Conservation (phyloP, 2,329 filamentous ascomycete species). For the Arthrobotrys conoides region DNA sequence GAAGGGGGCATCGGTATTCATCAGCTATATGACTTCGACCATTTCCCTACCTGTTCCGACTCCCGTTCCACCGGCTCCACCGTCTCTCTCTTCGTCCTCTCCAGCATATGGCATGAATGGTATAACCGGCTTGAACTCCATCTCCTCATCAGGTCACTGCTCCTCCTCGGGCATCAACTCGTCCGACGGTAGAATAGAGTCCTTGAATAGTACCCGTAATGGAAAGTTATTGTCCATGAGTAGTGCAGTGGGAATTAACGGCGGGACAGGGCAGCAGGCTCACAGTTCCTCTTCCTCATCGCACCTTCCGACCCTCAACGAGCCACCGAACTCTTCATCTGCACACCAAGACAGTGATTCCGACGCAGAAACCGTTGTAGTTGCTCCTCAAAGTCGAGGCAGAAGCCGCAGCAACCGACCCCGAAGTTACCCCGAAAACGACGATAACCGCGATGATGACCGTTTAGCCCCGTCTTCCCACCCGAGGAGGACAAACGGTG, state of each 20-base stretch:
- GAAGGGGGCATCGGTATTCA: constrained; percentile 54
- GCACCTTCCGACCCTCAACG: constrained; percentile 36
- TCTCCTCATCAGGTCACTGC: constrained; percentile 25
- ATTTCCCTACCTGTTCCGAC: constrained; percentile 44
- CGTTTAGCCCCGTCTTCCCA: constrained; percentile 46
- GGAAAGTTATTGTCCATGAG: constrained; percentile 44
- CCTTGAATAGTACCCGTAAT: constrained; percentile 34
- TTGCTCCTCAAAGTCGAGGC: constrained; percentile 68
- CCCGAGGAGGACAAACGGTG: constrained; percentile 51
- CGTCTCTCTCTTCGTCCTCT: constrained; percentile 33
- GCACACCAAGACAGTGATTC: constrained; percentile 71
- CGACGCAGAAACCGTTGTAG: constrained; percentile 79
- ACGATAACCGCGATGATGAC: constrained; percentile 53
- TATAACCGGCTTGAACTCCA: constrained; percentile 38
- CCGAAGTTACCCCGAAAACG: constrained; percentile 25
- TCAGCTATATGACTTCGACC: constrained; percentile 58
- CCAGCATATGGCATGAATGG: constrained; percentile 54
- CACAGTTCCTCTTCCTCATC: constrained; percentile 39
- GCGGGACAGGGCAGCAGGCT: constrained; percentile 46
- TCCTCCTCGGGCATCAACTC: constrained; percentile 39
- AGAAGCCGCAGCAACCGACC: constrained; percentile 48
- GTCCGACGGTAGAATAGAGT: constrained; percentile 30
- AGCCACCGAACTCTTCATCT: constrained; percentile 41
- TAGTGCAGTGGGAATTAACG: constrained; percentile 48
- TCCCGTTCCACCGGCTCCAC: constrained; percentile 31